Evolutionary conservation across 2,329 filamentous ascomycete species (phyloP).

Genomic region (Fusarium humuli): DNA sequence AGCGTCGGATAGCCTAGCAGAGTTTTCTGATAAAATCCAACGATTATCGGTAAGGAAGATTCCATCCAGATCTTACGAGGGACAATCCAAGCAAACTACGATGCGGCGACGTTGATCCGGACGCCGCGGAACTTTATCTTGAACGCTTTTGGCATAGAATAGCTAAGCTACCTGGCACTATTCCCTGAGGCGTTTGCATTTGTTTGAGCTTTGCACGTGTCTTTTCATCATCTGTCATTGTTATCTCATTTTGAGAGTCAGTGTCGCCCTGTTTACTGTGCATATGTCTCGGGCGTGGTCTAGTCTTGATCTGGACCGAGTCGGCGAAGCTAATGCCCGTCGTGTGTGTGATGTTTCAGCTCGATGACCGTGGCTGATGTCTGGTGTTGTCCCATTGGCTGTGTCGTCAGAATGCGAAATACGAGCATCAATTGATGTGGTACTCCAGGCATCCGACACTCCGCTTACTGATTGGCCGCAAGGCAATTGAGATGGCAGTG

Average conservation of each 20-base stretch:
- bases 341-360: neutral
- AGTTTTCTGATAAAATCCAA: neutral
- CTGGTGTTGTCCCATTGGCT: constrained; percentile 13
- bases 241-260: neutral
- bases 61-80: neutral
- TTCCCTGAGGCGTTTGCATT: neutral
- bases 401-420: constrained; percentile 20
- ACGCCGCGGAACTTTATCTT: neutral
- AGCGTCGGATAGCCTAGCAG: neutral
- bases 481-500: fast-evolving
- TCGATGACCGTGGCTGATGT: constrained; percentile 17
- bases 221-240: neutral
- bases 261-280: neutral
- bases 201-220: neutral
- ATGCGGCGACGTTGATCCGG: neutral
- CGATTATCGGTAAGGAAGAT: neutral
- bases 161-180: neutral
- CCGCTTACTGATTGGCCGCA: no score
- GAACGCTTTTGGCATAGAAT: neutral
- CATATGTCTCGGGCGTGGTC: neutral
- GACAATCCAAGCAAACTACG: fast-evolving
- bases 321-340: neutral
- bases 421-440: constrained; percentile 12
- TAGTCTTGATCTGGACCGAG: neutral
- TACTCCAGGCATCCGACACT: constrained; percentile 28